Base-by-base conservation (phyloP, 1,139 yeast genomes). In the Saccharomyces hybrid region DNA sequence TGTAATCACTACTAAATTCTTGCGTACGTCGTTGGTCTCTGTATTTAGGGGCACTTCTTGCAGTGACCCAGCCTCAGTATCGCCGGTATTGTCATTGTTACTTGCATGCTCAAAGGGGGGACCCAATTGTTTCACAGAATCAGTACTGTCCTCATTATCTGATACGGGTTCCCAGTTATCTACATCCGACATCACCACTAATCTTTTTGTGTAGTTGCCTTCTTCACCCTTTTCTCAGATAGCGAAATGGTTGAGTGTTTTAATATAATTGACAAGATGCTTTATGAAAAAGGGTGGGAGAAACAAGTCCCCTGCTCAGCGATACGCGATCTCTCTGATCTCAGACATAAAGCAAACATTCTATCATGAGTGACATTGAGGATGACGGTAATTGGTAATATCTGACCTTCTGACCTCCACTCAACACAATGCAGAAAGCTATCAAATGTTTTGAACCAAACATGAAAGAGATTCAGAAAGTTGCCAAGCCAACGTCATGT, bases 111-210 rank as follows among this genome's bases (percentile, higher is more conserved):
- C 48, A 20, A 28, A 46, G 31, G 28, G 48, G 23, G 31, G 48
- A 8, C 48, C 31, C 48, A 26, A 28, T 26, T 55, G 56, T 26
- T 48, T 47, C 38, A 52, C 55, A n/a, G 53, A 38, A 38, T 38
- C 44, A 16, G 44, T 57, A 28, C 41, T 52, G n/a, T 54, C 52
- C 27, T 48, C 54, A 27, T 49, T 54, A 23, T 49, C 53, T 14
- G 57, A 51, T 8, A 61, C 60, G 13, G 64, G 62, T 47, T 56
- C 63, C 64, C 63, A 61, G 38, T 59, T 54, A 49, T 57, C 61
- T 28, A 60, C 20, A 44, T 28, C 50, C 54, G 11, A 20, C 27
- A 48, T 28, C 11, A 20, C 14, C 23, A 47, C 32, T 20, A n/a
- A 31, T 48, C 41, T 26, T 20, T 48, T 4, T 14, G 13, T 32